A percentile compares a stretch with the other conserved stretches of the same genome.
Evolutionary conservation across 2,329 filamentous ascomycete genomes (phyloP).

Genomic region (Diaporthe amygdali): DNA sequence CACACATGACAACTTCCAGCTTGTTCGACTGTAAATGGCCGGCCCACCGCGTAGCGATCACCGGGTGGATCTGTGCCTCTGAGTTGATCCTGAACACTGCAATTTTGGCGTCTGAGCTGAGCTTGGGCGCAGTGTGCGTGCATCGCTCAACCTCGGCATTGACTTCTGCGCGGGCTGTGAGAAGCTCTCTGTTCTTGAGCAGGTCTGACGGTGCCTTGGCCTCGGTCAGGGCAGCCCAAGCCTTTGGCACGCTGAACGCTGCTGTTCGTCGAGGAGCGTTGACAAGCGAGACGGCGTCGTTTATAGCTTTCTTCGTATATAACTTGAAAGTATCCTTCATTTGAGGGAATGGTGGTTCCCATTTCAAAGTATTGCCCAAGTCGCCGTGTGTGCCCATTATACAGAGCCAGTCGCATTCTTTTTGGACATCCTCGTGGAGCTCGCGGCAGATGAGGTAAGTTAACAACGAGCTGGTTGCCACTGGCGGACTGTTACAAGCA

Average conservation of each 20-base stretch:
- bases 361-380: constrained; percentile 68
- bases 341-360: constrained; percentile 70
- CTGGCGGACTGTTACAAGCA: constrained; percentile 67
- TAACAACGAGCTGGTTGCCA: constrained; percentile 68
- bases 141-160: constrained; percentile 65
- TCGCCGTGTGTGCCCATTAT: constrained; percentile 71
- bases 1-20: constrained; percentile 68
- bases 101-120: constrained; percentile 65
- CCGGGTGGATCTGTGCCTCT: constrained; percentile 66
- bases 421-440: constrained; percentile 55
- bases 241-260: constrained; percentile 62
- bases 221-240: constrained; percentile 63
- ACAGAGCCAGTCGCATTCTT: constrained; percentile 64
- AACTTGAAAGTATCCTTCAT: constrained; percentile 65
- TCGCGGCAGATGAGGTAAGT: constrained; percentile 67
- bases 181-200: constrained; percentile 51
- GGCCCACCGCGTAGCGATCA: constrained; percentile 72
- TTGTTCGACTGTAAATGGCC: constrained; percentile 62
- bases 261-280: constrained; percentile 70
- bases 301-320: constrained; percentile 66
- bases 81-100: constrained; percentile 68
- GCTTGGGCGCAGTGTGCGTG: constrained; percentile 66
- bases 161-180: constrained; percentile 62
- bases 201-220: constrained; percentile 58
- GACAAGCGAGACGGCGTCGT: constrained; percentile 66